Conservation (phyloP, 1,284 basidiomycete genomes). For the Coriolopsis trogii region DNA sequence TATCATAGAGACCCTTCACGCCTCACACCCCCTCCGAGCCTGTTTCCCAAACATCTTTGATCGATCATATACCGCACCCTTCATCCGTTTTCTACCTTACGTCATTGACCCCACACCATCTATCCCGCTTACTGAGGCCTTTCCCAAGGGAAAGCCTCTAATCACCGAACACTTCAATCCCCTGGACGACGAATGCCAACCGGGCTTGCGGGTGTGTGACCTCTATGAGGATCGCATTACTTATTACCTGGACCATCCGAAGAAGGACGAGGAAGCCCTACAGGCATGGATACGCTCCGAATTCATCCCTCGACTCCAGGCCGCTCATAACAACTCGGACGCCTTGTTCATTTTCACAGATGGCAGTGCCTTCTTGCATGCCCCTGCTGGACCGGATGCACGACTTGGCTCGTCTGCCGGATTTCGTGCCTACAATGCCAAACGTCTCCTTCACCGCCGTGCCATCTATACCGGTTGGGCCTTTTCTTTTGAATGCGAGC, state of each 20-base stretch:
- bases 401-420: background rate
- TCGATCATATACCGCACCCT: background rate
- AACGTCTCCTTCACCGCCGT: background rate
- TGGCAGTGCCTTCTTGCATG: background rate
- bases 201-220: background rate
- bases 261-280: background rate
- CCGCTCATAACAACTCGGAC: background rate
- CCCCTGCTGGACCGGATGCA: background rate
- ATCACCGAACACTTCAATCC: slow-evolving; percentile 5
- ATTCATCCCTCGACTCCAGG: background rate
- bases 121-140: background rate
- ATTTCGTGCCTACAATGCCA: background rate
- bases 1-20: background rate
- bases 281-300: background rate
- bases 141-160: background rate
- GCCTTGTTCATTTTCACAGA: slow-evolving; percentile 3
- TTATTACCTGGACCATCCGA: background rate
- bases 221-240: background rate
- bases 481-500: background rate
- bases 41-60: too few species aligned
- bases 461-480: background rate
- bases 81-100: background rate
- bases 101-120: background rate
- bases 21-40: too few species aligned
- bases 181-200: background rate